Evolutionary conservation across 768 basidiomycete genomes (phyloP), one percentile per base, ranked within the genome.

Genomic region (Omphalotus guepiniiformis): DNA sequence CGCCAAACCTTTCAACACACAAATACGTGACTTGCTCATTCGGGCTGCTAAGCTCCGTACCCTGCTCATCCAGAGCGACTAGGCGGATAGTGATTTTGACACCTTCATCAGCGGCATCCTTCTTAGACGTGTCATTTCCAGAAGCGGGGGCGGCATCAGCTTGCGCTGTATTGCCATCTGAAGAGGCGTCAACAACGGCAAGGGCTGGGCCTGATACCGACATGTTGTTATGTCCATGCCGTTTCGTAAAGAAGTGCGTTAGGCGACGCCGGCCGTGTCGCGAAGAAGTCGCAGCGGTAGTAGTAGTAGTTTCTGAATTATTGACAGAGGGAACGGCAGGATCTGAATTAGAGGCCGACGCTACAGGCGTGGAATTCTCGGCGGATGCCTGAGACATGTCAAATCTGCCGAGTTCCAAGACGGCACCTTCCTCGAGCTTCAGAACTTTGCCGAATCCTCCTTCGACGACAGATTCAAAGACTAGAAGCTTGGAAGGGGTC

Each of bases 21-120:
- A 96, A 72, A 62, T 93, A 94, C 0, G 93, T 95, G 27, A 81
- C 76, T 63, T 97, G 93, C 51, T 93, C 88, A 58, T 97, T 97
- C 3, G 76, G 73, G 3, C 79, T 76, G 4, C 76, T 65, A 18
- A 93, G 66, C 55, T 80, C 80, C 53, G 75, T 73, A 49, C 85
- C 88, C 27, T 84, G 76, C 39, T 82, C 83, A 48, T 93, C 90
- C 23, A 94, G 69, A 3, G 91, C 93, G 16, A 84, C 85, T 29
- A 96, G 73, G 23, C 80, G 74, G 54, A 97, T 94, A 16, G 81
- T 77, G 15, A 90, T 78, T 51, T 82, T 78, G 27, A 94, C 83
- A 11, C 90, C 91, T 43, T 82, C 69, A 42, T 65, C 74, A n/a
- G 65, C 64, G 23, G 77, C 73, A 18, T 78, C 74, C 49, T 73